Evolutionary conservation across 768 basidiomycete genomes (phyloP), one percentile per base, ranked within the genome.

Genomic region (Mycena olivaceomarginata): DNA sequence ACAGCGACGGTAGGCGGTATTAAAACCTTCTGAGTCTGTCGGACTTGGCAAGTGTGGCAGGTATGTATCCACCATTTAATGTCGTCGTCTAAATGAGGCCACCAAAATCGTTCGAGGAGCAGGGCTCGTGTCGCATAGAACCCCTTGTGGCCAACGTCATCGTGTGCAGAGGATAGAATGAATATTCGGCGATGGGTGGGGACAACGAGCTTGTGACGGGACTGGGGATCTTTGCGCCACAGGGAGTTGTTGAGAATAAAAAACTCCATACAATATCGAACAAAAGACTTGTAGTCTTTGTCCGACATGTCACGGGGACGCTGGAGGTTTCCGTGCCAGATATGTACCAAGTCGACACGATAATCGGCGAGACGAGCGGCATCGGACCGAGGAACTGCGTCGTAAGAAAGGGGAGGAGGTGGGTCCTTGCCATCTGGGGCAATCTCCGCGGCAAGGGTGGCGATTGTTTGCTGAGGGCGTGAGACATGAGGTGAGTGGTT

Each of bases 111-210:
- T 51, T 51, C 48, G 48, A 51, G 48, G 13, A 51, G 48, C 7
- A 16, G 48, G 18, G 48, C 10, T 79, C 37, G 57, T 80, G 80
- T 16, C 71, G 53, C 18, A 37, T 39, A 57, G 65, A 81, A 8
- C 77, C 85, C 82, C 31, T 82, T 79, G 76, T 84, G 84, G 2
- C 84, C 81, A 4, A 82, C 81, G 16, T 80, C 40, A 85, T 40
- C 12, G 85, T 70, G 7, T 70, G 51, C 25, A 84, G 67, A 0
- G 78, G 76, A 31, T 31, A 31, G 31, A 31, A 31, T 31, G 31
- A 31, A 31, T 1, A 31, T 31, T 31, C 31, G 31, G 13, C 78
- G 60, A 0, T 20, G 48, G 18, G 48, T 56, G 1, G 65, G 70
- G 0, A 86, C 56, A 0, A 84, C 73, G 0, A 85, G 69, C 41